These are phyloP conservation scores for Botrytis galanthina DNA, from an alignment of 2,329 filamentous ascomycete genomes.

Conservation along the genomic window DNA sequence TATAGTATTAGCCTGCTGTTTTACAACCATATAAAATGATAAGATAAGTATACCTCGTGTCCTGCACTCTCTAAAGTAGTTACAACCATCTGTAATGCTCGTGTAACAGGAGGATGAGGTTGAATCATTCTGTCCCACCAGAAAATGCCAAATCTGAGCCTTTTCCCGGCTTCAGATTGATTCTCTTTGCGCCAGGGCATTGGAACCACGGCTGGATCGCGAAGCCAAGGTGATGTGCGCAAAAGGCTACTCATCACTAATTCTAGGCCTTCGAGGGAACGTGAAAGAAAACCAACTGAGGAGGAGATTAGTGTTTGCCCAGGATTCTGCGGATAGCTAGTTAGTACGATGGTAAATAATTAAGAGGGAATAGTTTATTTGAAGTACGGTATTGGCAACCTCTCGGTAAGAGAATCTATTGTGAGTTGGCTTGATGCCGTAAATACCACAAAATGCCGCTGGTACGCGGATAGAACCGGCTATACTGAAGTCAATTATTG, in stretches of 20 bases:
- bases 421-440: constrained; percentile 39
- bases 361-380: not conserved
- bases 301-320: constrained; percentile 61
- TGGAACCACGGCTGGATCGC: constrained; percentile 61
- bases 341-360: not conserved
- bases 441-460: constrained; percentile 38
- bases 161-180: constrained; percentile 29
- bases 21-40: not conserved
- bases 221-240: constrained; percentile 57
- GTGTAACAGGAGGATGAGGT: constrained; percentile 54
- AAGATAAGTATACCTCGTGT: constrained; percentile 2
- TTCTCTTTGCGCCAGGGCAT: constrained; percentile 57
- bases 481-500: not conserved
- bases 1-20: not conserved
- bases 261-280: constrained; percentile 50
- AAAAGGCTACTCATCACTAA: constrained; percentile 55
- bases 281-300: constrained; percentile 59
- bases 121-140: constrained; percentile 49
- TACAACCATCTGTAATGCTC: constrained; percentile 49
- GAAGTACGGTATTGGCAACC: constrained; percentile 53
- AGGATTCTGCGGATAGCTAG: constrained; percentile 7
- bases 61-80: not conserved
- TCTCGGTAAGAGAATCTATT: constrained; percentile 47
- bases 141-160: constrained; percentile 53
- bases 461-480: constrained; percentile 36